Percentiles rank a stretch among this genome's conserved stretches.
Evolutionary conservation across 2,329 filamentous ascomycete species (phyloP).

Genomic region (Metarhizium album): DNA sequence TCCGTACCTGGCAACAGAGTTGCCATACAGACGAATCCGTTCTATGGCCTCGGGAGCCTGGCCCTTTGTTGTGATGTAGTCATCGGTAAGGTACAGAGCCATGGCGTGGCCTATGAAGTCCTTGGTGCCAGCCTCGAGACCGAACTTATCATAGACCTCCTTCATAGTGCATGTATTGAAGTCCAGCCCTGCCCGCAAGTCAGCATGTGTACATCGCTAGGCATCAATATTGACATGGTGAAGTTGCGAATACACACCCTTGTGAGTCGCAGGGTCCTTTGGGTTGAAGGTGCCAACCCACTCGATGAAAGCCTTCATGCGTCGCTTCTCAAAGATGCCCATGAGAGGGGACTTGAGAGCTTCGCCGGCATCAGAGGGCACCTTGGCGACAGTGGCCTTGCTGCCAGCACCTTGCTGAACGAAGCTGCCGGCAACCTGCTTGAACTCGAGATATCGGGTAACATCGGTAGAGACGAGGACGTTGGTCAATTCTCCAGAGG

Average conservation of each 20-base stretch:
- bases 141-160: constrained; percentile 98
- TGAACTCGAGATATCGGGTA: constrained; percentile 82
- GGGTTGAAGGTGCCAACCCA: constrained; percentile 83
- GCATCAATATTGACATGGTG: not conserved
- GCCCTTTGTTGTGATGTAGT: constrained; percentile 67
- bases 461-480: constrained; percentile 95
- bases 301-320: constrained; percentile 93
- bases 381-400: constrained; percentile 91
- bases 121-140: constrained; percentile 76
- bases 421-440: constrained; percentile 89
- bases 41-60: constrained; percentile 75
- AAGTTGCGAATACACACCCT: constrained; percentile 47
- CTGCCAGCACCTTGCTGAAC: constrained; percentile 78
- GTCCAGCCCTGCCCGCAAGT: constrained; percentile 54
- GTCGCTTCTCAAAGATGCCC: constrained; percentile 95
- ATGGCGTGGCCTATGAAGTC: constrained; percentile 98
- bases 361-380: constrained; percentile 85
- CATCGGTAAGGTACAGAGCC: constrained; percentile 87
- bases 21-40: constrained; percentile 91
- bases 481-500: constrained; percentile 95
- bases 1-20: constrained; percentile 94
- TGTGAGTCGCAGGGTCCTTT: constrained; percentile 77
- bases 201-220: constrained; percentile 5
- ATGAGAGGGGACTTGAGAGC: constrained; percentile 87
- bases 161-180: constrained; percentile 78